phyloP scores from a whole-genome alignment of 345 rosid genomes.

The Chamaenerion angustifolium region DNA sequence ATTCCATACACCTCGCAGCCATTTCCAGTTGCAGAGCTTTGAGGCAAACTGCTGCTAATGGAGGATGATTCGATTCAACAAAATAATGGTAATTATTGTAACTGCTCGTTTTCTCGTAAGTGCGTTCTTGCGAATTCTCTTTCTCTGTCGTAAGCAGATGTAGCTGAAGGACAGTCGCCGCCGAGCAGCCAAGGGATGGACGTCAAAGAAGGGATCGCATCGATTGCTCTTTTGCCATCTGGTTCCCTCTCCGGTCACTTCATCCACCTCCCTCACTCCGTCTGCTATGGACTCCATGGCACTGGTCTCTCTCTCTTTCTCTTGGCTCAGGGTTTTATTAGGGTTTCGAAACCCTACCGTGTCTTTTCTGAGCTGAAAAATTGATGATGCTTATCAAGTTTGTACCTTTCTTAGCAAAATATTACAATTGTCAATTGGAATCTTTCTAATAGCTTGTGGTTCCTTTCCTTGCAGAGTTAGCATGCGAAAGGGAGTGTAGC shows the following conservation, averaged over 20 bases:
- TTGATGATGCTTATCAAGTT: not conserved
- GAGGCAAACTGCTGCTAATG: too few species aligned
- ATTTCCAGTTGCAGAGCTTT: too few species aligned
- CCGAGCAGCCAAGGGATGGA: conserved; percentile 10
- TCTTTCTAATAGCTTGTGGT: too few species aligned
- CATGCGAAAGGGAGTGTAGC: conserved; percentile 92
- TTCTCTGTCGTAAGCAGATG: too few species aligned
- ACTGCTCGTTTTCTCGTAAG: too few species aligned
- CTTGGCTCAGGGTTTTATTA: not conserved
- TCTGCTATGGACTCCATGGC: conserved; percentile 89
- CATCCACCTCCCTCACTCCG: conserved; percentile 61
- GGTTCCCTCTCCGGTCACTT: conserved; percentile 93
- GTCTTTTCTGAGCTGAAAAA: not conserved
- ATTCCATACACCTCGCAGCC: too few species aligned
- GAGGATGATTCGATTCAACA: too few species aligned
- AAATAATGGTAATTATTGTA: too few species aligned
- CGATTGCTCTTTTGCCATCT: conserved; percentile 63
- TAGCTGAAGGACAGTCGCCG: not conserved
- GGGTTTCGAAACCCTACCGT: not conserved
- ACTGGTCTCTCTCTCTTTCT: conserved; percentile 29
- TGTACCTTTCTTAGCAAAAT: not conserved
- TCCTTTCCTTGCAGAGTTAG: conserved; percentile 36
- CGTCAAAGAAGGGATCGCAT: conserved; percentile 77
- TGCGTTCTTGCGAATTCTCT: too few species aligned
- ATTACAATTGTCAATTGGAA: too few species aligned